Conservation (phyloP, 805 yeast genomes). For the Spathaspora girioi region DNA sequence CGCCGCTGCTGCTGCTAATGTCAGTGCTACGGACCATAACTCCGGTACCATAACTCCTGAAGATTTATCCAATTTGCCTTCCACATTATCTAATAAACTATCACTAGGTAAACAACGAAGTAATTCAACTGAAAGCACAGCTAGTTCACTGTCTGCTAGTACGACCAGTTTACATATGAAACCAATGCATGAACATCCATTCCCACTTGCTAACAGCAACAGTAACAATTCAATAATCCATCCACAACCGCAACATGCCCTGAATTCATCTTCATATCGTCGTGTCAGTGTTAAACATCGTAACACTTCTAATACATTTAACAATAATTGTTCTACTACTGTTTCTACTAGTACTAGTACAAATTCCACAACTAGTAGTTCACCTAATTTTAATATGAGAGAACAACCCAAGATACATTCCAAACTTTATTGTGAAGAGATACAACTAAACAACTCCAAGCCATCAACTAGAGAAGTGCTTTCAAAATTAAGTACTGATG, state of each 20-base stretch:
- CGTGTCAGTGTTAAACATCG: background rate
- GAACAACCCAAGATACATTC: constrained; percentile 26
- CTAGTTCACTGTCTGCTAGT: background rate
- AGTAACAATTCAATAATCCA: background rate
- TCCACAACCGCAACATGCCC: constrained; percentile 2
- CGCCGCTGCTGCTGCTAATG: background rate
- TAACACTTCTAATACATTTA: background rate
- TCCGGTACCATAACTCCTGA: background rate
- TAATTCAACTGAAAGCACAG: background rate
- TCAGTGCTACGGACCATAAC: background rate
- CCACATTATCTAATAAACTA: background rate
- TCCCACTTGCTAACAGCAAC: background rate
- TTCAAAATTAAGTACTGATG: constrained; percentile 31
- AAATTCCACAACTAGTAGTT: constrained; percentile 4
- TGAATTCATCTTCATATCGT: constrained; percentile 3
- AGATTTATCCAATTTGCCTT: background rate
- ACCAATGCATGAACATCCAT: background rate
- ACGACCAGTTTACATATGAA: background rate
- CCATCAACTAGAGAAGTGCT: constrained; percentile 21
- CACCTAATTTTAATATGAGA: constrained; percentile 7
- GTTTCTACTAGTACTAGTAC: background rate
- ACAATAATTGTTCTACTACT: background rate
- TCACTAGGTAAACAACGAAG: background rate
- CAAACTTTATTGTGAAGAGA: constrained; percentile 26
- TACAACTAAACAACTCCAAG: constrained; percentile 10